A percentile compares a stretch with the other conserved stretches of the same genome.
Conservation (phyloP, 2,329 filamentous ascomycete species). For the Dothidotthia symphoricarpi region DNA sequence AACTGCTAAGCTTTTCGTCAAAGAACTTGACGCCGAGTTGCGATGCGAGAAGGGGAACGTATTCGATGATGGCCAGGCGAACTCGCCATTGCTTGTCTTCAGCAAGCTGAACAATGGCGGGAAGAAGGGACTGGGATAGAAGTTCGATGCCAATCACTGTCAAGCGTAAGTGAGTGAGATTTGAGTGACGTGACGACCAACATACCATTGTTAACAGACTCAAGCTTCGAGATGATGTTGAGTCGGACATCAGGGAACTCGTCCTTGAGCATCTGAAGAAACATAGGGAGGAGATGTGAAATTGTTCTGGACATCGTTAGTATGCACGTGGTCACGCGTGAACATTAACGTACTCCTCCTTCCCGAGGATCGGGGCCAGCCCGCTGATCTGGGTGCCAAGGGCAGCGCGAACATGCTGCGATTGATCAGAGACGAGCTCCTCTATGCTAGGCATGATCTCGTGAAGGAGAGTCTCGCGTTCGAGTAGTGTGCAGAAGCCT, state of each 20-base stretch:
- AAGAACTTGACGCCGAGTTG: slow-evolving; percentile 98
- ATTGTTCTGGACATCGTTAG: slow-evolving; percentile 66
- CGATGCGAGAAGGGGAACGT: slow-evolving; percentile 92
- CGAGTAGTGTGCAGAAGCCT: slow-evolving; percentile 91
- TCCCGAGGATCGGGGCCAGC: slow-evolving; percentile 92
- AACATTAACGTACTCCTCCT: slow-evolving; percentile 75
- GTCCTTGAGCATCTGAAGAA: slow-evolving; percentile 98
- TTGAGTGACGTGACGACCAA: slow-evolving; percentile 3
- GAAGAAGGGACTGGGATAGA: slow-evolving; percentile 91
- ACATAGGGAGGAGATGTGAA: slow-evolving; percentile 95
- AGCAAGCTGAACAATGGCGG: slow-evolving; percentile 93
- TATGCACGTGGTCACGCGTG: slow-evolving; percentile 25
- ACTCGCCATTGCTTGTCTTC: slow-evolving; percentile 99
- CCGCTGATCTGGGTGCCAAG: slow-evolving; percentile 97
- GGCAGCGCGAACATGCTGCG: slow-evolving; percentile 93
- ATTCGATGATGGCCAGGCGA: slow-evolving; percentile 96
- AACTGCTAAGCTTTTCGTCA: slow-evolving; percentile 88
- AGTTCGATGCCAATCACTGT: slow-evolving; percentile 95
- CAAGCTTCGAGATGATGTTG: slow-evolving; percentile 99
- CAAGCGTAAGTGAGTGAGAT: slow-evolving; percentile 9
- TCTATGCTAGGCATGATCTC: slow-evolving; percentile 97
- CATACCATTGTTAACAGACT: slow-evolving; percentile 91
- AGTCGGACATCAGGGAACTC: slow-evolving; percentile 97
- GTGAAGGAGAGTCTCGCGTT: slow-evolving; percentile 81
- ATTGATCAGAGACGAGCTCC: slow-evolving; percentile 91